Evolutionary conservation across 257 asterid genomes (phyloP).

Genomic region (Eucommia ulmoides): DNA sequence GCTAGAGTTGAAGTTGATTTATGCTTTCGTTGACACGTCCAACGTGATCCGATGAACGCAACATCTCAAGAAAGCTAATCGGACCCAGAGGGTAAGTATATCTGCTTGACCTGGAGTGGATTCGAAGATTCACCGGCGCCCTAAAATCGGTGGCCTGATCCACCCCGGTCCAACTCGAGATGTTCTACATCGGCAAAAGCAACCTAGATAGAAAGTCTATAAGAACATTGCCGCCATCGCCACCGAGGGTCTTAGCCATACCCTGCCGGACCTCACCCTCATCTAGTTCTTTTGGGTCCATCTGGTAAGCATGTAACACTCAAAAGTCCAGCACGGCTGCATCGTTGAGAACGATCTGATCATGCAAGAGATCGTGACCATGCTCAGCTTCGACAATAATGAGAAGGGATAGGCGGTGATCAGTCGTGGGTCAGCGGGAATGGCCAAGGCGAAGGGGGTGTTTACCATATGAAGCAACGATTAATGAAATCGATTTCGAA

Average conservation of each 20-base stretch:
- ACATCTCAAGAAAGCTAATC: too few species aligned
- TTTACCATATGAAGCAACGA: too few species aligned
- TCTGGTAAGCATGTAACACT: slow-evolving; percentile 90
- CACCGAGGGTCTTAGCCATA: slow-evolving; percentile 46
- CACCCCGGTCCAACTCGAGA: slow-evolving; percentile 37
- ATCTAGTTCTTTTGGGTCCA: slow-evolving; percentile 87
- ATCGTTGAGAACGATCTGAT: slow-evolving; percentile 42
- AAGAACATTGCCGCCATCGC: slow-evolving; percentile 48
- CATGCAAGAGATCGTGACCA: slow-evolving; percentile 49
- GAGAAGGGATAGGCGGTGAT: slow-evolving; percentile 78
- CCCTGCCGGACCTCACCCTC: slow-evolving; percentile 27
- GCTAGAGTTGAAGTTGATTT: too few species aligned
- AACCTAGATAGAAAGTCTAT: slow-evolving; percentile 45
- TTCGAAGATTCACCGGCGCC: slow-evolving; percentile 42
- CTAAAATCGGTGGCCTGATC: slow-evolving; percentile 29
- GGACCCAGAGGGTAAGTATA: slow-evolving; percentile 38
- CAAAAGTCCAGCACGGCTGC: slow-evolving; percentile 56
- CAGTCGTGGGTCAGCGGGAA: slow-evolving; percentile 39
- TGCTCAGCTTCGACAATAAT: slow-evolving; percentile 71
- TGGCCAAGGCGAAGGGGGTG: slow-evolving; percentile 47
- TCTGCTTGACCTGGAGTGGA: slow-evolving; percentile 79
- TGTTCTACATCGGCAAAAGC: slow-evolving; percentile 79
- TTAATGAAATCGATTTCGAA: too few species aligned
- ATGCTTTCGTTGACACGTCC: too few species aligned
- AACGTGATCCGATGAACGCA: too few species aligned